Conservation (phyloP, 1,284 basidiomycete species). For the Ganoderma multipileum region DNA sequence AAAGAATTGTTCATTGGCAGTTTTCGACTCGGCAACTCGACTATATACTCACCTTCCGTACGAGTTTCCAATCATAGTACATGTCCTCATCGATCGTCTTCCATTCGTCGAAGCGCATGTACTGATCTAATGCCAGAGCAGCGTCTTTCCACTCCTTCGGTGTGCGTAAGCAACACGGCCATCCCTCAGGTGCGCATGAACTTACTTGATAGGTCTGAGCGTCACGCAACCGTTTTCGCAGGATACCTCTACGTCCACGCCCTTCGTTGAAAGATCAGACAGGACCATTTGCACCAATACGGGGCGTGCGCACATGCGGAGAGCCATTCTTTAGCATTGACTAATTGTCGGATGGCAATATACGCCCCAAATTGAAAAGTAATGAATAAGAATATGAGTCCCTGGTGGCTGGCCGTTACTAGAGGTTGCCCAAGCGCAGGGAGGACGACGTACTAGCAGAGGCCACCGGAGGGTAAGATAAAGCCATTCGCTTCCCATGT, state of each 20-base stretch:
- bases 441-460: slow-evolving; percentile 68
- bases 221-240: slow-evolving; percentile 78
- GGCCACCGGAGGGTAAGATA: slow-evolving; percentile 91
- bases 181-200: neutral
- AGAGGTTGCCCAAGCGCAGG: neutral
- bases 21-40: neutral
- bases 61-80: slow-evolving; percentile 89
- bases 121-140: slow-evolving; percentile 82
- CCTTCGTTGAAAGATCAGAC: slow-evolving; percentile 49
- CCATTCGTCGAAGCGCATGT: slow-evolving; percentile 89
- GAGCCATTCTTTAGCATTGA: slow-evolving; percentile 93
- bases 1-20: neutral
- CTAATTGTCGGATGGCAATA: slow-evolving; percentile 87
- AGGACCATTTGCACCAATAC: neutral
- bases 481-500: slow-evolving; percentile 73
- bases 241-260: slow-evolving; percentile 83
- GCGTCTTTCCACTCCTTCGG: slow-evolving; percentile 84
- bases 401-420: slow-evolving; percentile 46
- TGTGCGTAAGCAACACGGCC: slow-evolving; percentile 6
- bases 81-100: slow-evolving; percentile 86
- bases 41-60: slow-evolving; percentile 63
- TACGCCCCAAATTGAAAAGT: slow-evolving; percentile 87
- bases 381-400: slow-evolving; percentile 87
- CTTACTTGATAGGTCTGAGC: slow-evolving; percentile 72
- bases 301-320: slow-evolving; percentile 73